Evolutionary conservation across 192 early-diverging fungal genomes (phyloP), one percentile per base, ranked within the genome.

Genomic region (Geranomyces variabilis): DNA sequence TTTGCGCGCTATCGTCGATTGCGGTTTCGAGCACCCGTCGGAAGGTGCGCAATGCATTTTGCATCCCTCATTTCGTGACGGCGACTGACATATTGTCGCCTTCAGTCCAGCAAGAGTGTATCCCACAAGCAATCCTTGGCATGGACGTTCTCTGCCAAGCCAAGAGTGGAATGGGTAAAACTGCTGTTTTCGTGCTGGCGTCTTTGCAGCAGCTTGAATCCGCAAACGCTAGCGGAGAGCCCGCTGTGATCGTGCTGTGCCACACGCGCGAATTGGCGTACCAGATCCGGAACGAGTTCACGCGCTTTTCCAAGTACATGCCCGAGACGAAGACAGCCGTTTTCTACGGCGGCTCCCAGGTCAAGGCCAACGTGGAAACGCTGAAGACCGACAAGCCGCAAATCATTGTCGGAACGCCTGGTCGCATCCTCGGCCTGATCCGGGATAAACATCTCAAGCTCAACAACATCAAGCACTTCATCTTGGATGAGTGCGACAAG

Each of bases 91-190:
- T n/a, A 31, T 66, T 33, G 13, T 10, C 60, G 6, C 53, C 29
- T 67, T 57, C 75, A 93, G 96, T 99, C 30, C 96, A 99, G 83
- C 96, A 99, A 79, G 94, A 97, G 81, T 96, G 93, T 75, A 96
- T 99, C 73, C 95, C 96, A 47, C 95, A 96, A 69, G 93, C 96
- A 43, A 94, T 97, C 70, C 82, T 97, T 64, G 94, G 94, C 67
- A 96, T 92, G 86, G 96, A 99, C 82, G 93, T 97, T 33, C 85
- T 99, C 49, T 96, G 93, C 83, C 96, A 99, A 83, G 96, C 96
- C 74, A 99, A 99, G 80, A 92, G 91, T 75, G 96, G 96, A 77
- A 93, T 99, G 93, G 96, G 96, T 72, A 99, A 99, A 81, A 99
- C 96, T 8, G 96, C 96, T 7, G 96, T 98, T 31, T 98, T 98